These are phyloP conservation scores for Entophlyctis luteolus DNA, from an alignment of 192 early-diverging fungal genomes.

Conservation along the genomic window DNA sequence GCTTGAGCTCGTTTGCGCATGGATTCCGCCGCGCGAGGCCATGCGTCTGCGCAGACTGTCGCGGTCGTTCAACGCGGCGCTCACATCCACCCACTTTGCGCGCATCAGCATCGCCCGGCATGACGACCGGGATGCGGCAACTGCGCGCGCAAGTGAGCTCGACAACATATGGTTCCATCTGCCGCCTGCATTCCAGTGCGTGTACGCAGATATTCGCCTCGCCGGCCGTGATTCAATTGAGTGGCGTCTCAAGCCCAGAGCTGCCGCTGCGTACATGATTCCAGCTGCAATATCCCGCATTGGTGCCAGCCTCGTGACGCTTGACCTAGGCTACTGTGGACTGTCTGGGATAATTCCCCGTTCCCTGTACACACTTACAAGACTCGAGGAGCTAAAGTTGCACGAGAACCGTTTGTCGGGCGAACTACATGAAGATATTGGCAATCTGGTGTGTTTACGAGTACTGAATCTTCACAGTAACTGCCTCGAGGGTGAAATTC, in stretches of 20 bases:
- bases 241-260: neutral
- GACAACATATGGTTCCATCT: neutral
- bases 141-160: neutral
- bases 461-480: conserved; percentile 7
- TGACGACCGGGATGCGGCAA: no score
- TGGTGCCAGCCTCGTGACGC: neutral
- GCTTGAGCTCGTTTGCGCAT: neutral
- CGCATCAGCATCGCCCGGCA: neutral
- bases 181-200: neutral
- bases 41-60: neutral
- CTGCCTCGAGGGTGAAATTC: neutral
- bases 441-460: neutral
- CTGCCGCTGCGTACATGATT: neutral
- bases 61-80: neutral
- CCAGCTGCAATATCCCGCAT: neutral
- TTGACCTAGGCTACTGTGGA: neutral
- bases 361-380: neutral
- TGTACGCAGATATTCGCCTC: neutral
- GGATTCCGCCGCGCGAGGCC: neutral
- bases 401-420: neutral
- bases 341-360: neutral
- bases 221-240: neutral
- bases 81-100: neutral
- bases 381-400: conserved; percentile 5
- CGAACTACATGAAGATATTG: neutral